Evolutionary conservation across 805 yeast genomes (phyloP), one percentile per base, ranked within the genome.

Genomic region (Gaillardinia entomophila): DNA sequence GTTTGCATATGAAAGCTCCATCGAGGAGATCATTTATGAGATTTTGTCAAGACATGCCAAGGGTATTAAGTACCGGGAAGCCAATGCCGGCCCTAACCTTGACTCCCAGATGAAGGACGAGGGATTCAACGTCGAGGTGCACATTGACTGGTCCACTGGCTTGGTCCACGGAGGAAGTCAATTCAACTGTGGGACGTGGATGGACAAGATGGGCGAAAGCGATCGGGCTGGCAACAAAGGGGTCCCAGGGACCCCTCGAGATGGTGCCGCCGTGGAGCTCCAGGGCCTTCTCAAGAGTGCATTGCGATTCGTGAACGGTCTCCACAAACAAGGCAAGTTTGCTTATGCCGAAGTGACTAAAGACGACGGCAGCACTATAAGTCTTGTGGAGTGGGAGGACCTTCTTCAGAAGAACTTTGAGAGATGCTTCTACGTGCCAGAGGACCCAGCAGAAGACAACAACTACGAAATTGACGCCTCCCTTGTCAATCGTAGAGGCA

Each of bases 151-250:
- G 97, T 49, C 64, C 0, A 88, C 84, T 10, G 98, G 98, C 1
- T 62, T 92, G 19, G 65, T 89, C 3, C 82, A 77, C 55, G 98
- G 97, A 28, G 97, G 98, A 2, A 84, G 85, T 30, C 95, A 84
- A 56, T 76, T 62, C 55, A 90, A 90, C 53, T 90, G 98, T 64
- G 98, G 98, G 15, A 92, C 98, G 0, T 90, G 98, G 98, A 90
- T 89, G 96, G 98, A 90, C 60, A 90, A 90, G 62, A 90, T 90
- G 97, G 98, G 98, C 16, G 97, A 92, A 62, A 84, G 95, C 49
- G 77, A 58, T 23, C 68, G 60, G 35, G 96, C 97, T 0, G 81
- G 82, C 1, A 80, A 77, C 37, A 83, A 81, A 45, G 98, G 98
- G n/a, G 66, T 75, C 23, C 98, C 98, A 1, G 98, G 97, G 2